These are phyloP conservation scores for Rhodotorula sp. DNA, from an alignment of 1,284 basidiomycete species.

Conservation along the genomic window DNA sequence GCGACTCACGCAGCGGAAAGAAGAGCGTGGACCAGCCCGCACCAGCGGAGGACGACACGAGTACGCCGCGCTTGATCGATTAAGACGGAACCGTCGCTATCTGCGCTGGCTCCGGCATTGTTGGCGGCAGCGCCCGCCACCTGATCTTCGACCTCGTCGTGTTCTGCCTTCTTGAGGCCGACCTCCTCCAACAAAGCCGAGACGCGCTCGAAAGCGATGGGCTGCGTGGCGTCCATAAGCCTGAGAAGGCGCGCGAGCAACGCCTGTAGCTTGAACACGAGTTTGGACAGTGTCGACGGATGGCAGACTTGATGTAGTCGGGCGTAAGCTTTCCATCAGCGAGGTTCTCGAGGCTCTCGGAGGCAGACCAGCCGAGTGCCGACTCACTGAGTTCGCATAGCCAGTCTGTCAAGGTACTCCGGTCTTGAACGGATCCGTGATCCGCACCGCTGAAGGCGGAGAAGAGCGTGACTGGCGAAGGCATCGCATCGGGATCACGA, in stretches of 20 bases:
- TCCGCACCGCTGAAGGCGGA: not conserved
- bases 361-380: too few species aligned
- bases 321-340: too few species aligned
- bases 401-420: not conserved
- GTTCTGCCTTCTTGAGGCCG: not conserved
- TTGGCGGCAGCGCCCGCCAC: too few species aligned
- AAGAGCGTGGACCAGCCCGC: conserved; percentile 4
- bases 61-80: too few species aligned
- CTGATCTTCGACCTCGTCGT: too few species aligned
- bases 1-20: not conserved
- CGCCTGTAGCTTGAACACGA: not conserved
- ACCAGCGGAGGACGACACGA: conserved; percentile 6
- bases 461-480: conserved; percentile 6
- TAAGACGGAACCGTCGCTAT: too few species aligned
- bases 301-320: conserved; percentile 2
- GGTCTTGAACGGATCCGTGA: not conserved
- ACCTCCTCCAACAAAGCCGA: not conserved
- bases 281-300: not conserved
- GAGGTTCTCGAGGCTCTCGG: too few species aligned
- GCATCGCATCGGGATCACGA: not conserved
- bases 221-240: not conserved
- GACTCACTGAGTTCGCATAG: conserved; percentile 1
- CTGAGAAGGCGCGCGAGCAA: not conserved
- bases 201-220: not conserved
- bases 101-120: too few species aligned